Base-by-base conservation (phyloP, 1,284 basidiomycete genomes). In the Trametes sp. region DNA sequence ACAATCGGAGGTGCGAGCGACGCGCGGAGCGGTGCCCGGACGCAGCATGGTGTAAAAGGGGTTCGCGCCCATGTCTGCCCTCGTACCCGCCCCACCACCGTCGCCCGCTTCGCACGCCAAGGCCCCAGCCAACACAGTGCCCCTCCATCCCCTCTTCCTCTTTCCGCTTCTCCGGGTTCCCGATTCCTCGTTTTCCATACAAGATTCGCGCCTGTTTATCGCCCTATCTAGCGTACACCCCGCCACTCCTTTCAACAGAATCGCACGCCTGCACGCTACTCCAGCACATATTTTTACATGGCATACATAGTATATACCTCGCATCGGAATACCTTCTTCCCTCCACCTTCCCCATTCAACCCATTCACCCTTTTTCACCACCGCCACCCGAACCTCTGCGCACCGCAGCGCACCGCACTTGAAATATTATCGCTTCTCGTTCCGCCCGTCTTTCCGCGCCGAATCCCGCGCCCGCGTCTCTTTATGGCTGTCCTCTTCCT, bases 141-240 rank as follows among this genome's bases (percentile, higher is more conserved):
- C 24, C 53, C 54, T 57, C 50, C 41, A 19, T 28, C 45, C 38
- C 41, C 29, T 23, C 31, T 33, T 33, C 29, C 10, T 50, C 28
- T 16, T 49, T 26, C 57, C n/a, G 53, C 23, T 51, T 33, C 36
- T 41, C 24, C 21, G n/a, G n/a, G n/a, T n/a, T 11, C 31, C 31
- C 31, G 31, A 33, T 33, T 33, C 11, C 31, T 11, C 11, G 31
- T 7, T 42, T 13, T 21, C 29, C 21, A 23, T 44, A 31, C 10
- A 51, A 59, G 52, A 59, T 64, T 54, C 53, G 55, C 54, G 35
- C 60, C 51, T 67, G 59, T 64, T 59, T 67, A 67, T 63, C 56
- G 55, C 46, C 61, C 44, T 64, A 65, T 63, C 63, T 61, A 61
- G 66, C 66, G 63, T 67, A 67, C 66, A 67, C 66, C 66, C 66